Evolutionary conservation across 1,284 basidiomycete species (phyloP), one percentile per base, ranked within the genome.

Genomic region (Cystobasidium pallidum): DNA sequence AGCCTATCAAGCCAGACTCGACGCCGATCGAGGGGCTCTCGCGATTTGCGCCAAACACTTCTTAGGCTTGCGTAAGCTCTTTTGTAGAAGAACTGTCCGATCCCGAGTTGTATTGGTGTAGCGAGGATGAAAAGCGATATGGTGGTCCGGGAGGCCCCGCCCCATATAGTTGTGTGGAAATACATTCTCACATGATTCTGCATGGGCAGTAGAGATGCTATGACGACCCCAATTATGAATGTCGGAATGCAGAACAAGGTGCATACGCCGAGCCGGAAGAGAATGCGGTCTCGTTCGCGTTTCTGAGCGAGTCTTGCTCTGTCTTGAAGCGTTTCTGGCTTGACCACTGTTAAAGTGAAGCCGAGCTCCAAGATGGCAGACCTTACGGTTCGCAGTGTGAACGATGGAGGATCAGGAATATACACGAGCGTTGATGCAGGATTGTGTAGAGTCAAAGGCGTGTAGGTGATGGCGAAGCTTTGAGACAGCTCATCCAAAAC

Each of bases 171-270:
- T 57, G 81, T 75, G 81, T 87, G 86, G 71, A 89, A 84, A 78
- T 83, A 88, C 70, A 75, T 78, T 43, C 85, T 86, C 43, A 84
- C 83, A 0, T 81, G 47, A 73, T 88, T 85, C 11, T 78, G 75
- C 1, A 81, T 77, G 1, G 85, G 82, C 1, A 91, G 83, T 26
- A 92, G 82, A 15, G 85, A 86, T 88, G 89, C 90, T 76, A 86
- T 89, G 7, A 92, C 87, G 72, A 93, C 86, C 0, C 86, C 89
- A 73, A 93, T 86, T 70, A 92, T 82, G 78, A 94, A 89, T 0
- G 90, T 88, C 0, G 91, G 91, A 51, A 92, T 85, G 24, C 88
- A 87, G 62, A 88, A 82, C 51, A 89, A 65, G 26, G 88, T 77
- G 0, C 89, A 83, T 68, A 89, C 84, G 10, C 84, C 43, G 8